Conservation (phyloP, 495 filamentous ascomycete genomes). For the Xylaria telfairii region DNA sequence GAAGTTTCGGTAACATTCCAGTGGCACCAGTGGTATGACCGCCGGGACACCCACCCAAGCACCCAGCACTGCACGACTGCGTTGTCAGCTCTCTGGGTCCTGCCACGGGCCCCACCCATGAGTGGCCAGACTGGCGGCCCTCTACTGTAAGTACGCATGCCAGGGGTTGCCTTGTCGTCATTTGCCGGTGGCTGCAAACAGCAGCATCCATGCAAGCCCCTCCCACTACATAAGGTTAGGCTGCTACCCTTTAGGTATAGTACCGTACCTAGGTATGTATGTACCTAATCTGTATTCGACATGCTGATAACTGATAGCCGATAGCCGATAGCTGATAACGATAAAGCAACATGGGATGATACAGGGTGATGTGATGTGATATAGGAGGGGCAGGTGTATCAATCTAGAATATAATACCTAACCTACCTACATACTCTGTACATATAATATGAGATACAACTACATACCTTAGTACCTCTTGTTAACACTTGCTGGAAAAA, state of each 20-base stretch:
- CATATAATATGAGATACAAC: too few relatives aligned
- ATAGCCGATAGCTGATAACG: not conserved
- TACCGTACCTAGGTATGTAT: too few relatives aligned
- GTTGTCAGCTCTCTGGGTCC: constrained; percentile 12
- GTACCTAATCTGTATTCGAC: too few relatives aligned
- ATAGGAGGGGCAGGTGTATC: not conserved
- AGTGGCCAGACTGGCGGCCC: not conserved
- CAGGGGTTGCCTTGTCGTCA: not conserved
- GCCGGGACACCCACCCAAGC: not conserved
- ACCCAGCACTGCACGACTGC: constrained; percentile 6
- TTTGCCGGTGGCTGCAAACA: not conserved
- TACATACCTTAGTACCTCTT: too few relatives aligned
- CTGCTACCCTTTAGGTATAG: too few relatives aligned
- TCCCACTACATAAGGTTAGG: too few relatives aligned
- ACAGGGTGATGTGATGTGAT: not conserved
- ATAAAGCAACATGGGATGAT: not conserved
- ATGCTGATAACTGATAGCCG: not conserved
- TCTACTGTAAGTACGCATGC: not conserved
- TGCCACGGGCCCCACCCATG: not conserved
- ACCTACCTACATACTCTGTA: too few relatives aligned
- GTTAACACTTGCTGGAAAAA: too few relatives aligned
- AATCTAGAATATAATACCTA: too few relatives aligned
- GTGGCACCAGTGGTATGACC: not conserved
- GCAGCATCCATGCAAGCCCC: not conserved
- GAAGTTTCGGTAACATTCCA: constrained; percentile 25